Conservation (phyloP, 257 asterid species). For the Plantago elongata region DNA sequence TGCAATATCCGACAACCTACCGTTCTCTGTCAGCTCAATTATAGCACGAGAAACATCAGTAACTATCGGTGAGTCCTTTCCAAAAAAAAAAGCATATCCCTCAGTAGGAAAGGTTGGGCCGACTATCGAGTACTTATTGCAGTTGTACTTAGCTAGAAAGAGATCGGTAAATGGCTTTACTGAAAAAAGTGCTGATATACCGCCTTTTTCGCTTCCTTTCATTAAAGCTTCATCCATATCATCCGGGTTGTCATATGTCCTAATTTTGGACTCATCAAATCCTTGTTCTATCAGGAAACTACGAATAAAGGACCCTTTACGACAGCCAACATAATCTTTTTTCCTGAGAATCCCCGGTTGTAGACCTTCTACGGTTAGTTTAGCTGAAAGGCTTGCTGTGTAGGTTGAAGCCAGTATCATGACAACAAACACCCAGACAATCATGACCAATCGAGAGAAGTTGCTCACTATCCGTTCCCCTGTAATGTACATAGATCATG, state of each 20-base stretch:
- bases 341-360: constrained; percentile 23
- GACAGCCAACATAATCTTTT: constrained; percentile 29
- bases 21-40: constrained; percentile 16
- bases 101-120: constrained; percentile 25
- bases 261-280: constrained; percentile 26
- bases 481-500: constrained; percentile 11
- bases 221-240: constrained; percentile 25
- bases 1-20: constrained; percentile 12
- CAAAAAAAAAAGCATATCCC: constrained; percentile 33
- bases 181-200: constrained; percentile 29
- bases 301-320: constrained; percentile 28
- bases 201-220: constrained; percentile 31
- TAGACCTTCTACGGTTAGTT: constrained; percentile 30
- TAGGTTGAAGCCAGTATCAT: constrained; percentile 34
- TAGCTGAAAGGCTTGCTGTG: constrained; percentile 35
- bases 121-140: constrained; percentile 26
- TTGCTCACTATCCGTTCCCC: constrained; percentile 38
- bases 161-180: constrained; percentile 21
- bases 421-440: constrained; percentile 41
- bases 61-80: constrained; percentile 32
- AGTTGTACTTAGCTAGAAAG: constrained; percentile 23
- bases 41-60: constrained; percentile 14
- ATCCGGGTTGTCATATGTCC: constrained; percentile 16
- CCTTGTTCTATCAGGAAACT: constrained; percentile 18
- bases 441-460: constrained; percentile 30